phyloP scores from a whole-genome alignment of 164 flowering plant species.

The Tinospora cordifolia region DNA sequence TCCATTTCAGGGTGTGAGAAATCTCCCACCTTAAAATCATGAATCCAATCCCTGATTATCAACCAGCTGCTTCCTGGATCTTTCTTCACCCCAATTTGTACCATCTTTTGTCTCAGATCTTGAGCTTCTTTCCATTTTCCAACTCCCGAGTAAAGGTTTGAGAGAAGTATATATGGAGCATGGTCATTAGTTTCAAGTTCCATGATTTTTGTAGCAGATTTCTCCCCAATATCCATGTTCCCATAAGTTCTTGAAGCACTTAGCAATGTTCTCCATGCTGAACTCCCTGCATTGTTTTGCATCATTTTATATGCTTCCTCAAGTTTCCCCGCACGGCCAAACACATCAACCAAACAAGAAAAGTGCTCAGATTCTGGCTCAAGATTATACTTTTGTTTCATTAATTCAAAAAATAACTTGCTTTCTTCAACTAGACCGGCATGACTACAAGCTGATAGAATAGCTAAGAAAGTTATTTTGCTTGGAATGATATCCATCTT shows the following conservation, averaged over 20 bases:
- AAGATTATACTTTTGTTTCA: constrained; percentile 13
- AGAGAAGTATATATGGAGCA: constrained; percentile 21
- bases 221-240: constrained; percentile 16
- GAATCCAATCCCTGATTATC: constrained; percentile 17
- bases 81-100: constrained; percentile 17
- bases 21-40: constrained; percentile 19
- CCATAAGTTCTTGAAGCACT: constrained; percentile 22
- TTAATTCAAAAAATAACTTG: constrained; percentile 15
- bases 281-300: constrained; percentile 8
- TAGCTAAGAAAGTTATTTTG: constrained; percentile 22
- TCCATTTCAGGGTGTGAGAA: constrained; percentile 15
- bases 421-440: constrained; percentile 22
- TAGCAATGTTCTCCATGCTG: constrained; percentile 23
- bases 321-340: constrained; percentile 23
- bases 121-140: constrained; percentile 25
- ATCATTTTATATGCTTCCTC: constrained; percentile 18
- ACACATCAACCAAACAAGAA: constrained; percentile 23
- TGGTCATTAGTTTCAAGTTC: constrained; percentile 24
- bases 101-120: constrained; percentile 21
- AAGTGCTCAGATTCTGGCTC: constrained; percentile 17
- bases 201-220: constrained; percentile 23
- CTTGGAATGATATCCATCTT: constrained; percentile 17
- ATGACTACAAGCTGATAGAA: constrained; percentile 28
- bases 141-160: constrained; percentile 17
- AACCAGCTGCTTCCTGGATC: constrained; percentile 27